Conservation (phyloP, 169 alveolate genomes). For the Amoebophrya sp. region DNA sequence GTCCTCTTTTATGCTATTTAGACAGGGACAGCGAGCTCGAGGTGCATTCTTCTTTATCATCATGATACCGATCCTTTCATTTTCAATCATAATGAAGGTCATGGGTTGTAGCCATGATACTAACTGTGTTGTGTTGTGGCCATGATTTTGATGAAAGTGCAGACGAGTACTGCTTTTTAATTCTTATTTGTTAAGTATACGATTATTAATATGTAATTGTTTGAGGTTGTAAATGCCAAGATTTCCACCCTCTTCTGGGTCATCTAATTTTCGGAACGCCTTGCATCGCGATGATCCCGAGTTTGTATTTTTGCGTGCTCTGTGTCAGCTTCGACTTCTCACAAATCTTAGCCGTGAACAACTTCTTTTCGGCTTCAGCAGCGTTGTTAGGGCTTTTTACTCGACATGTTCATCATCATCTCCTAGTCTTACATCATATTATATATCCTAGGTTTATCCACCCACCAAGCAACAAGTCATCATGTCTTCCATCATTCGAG, state of each 20-base stretch:
- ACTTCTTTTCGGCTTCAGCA: not conserved
- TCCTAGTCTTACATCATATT: too few species aligned
- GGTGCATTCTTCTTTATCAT: not conserved
- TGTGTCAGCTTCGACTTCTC: constrained; percentile 28
- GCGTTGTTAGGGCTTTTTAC: constrained; percentile 16
- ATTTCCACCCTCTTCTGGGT: not conserved
- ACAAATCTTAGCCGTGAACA: not conserved
- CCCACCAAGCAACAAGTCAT: too few species aligned
- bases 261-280: not conserved
- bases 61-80: not conserved
- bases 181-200: too few species aligned
- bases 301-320: not conserved
- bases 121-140: not conserved
- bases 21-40: not conserved
- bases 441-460: too few species aligned
- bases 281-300: not conserved
- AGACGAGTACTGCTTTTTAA: too few species aligned
- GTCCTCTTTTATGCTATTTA: not conserved
- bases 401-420: too few species aligned
- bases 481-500: too few species aligned
- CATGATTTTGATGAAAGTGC: not conserved
- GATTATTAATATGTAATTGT: too few species aligned
- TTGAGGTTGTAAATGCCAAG: not conserved
- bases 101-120: too few species aligned
- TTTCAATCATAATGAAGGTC: not conserved